These are phyloP conservation scores for Globisporangium carolinianum DNA, from an alignment of 352 stramenopile genomes.

Conservation along the genomic window DNA sequence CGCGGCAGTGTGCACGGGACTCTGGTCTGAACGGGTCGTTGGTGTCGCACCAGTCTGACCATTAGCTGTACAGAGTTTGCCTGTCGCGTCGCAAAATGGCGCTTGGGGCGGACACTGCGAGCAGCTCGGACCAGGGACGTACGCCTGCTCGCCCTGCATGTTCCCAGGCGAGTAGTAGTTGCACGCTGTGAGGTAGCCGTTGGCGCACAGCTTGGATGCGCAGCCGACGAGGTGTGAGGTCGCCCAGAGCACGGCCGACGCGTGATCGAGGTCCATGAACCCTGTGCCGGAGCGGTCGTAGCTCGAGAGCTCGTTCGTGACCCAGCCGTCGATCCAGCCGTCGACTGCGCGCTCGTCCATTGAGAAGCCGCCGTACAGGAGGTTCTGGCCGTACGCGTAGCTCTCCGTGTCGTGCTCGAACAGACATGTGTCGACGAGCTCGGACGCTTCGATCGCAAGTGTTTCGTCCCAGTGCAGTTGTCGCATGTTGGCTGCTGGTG, in stretches of 20 bases:
- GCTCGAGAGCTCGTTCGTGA: constrained; percentile 23
- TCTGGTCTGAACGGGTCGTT: constrained; percentile 6
- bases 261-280: constrained; percentile 30
- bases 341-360: constrained; percentile 20
- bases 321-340: constrained; percentile 27
- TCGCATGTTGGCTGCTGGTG: constrained; percentile 28
- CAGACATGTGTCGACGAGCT: constrained; percentile 30
- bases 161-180: constrained; percentile 34
- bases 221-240: constrained; percentile 29
- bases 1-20: background rate
- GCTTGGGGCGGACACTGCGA: constrained; percentile 25
- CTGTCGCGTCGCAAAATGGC: constrained; percentile 20
- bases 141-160: constrained; percentile 24
- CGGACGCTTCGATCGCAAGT: constrained; percentile 28
- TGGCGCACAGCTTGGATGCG: constrained; percentile 26
- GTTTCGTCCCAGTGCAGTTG: constrained; percentile 26
- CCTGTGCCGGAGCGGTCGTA: constrained; percentile 20
- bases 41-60: constrained; percentile 9
- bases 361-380: constrained; percentile 22
- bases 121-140: constrained; percentile 23
- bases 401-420: constrained; percentile 33
- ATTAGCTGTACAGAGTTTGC: constrained; percentile 24
- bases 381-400: constrained; percentile 32
- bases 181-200: constrained; percentile 28
- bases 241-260: constrained; percentile 32